phyloP scores from a whole-genome alignment of 106 monocot species.

The Allium fistulosum region DNA sequence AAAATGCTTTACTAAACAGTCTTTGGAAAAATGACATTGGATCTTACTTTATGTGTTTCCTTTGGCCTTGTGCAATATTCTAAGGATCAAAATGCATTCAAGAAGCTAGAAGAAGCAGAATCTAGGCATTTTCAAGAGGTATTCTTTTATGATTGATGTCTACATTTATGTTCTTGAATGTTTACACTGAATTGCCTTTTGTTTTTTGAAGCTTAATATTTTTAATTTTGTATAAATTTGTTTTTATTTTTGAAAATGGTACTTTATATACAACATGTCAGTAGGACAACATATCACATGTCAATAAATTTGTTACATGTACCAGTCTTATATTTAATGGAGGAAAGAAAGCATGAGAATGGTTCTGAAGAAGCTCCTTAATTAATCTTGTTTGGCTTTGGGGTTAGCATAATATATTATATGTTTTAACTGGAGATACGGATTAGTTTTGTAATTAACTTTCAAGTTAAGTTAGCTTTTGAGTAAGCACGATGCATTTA shows the following conservation, averaged over 20 bases:
- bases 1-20: conserved; percentile 9
- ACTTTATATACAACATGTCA: no score
- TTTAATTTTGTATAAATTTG: background rate
- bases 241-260: no score
- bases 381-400: conserved; percentile 8
- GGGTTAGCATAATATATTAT: no score
- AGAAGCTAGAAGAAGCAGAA: conserved; percentile 49
- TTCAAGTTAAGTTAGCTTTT: no score
- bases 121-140: conserved; percentile 72
- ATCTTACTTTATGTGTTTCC: conserved; percentile 68
- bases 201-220: background rate
- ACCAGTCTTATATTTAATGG: conserved; percentile 2
- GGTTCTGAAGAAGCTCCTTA: conserved; percentile 37
- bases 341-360: conserved; percentile 57
- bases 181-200: background rate
- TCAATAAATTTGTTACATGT: background rate
- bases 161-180: background rate
- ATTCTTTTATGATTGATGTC: conserved; percentile 3
- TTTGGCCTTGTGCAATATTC: conserved; percentile 70
- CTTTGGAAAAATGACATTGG: conserved; percentile 63
- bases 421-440: no score
- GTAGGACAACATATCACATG: no score
- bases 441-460: no score
- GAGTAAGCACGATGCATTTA: no score
- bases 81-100: conserved; percentile 84